These are phyloP conservation scores for Suillus spraguei DNA, from an alignment of 768 basidiomycete genomes.

Conservation along the genomic window DNA sequence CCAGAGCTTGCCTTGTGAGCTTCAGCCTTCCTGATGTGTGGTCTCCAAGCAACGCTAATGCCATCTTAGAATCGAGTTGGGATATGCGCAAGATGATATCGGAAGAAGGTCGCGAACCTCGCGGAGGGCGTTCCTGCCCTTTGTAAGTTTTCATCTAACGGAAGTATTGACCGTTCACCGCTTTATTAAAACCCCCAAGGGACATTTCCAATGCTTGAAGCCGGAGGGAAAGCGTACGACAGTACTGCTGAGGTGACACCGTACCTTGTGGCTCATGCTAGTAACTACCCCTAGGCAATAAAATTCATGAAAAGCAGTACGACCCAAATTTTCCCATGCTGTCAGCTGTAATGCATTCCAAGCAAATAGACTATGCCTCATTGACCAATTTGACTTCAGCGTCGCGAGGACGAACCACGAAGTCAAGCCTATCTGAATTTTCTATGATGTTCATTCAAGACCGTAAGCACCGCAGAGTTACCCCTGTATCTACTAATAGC, in stretches of 20 bases:
- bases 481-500: neutral
- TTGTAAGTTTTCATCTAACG: constrained; percentile 23
- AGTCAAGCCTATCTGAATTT: constrained; percentile 31
- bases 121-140: constrained; percentile 46
- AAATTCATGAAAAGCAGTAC: constrained; percentile 45
- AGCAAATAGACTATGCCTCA: neutral
- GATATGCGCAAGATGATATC: constrained; percentile 38
- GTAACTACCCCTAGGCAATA: constrained; percentile 31
- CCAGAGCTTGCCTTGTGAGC: constrained; percentile 46
- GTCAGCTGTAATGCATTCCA: constrained; percentile 33
- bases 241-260: constrained; percentile 43
- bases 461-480: constrained; percentile 38
- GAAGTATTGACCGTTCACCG: neutral
- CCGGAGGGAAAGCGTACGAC: constrained; percentile 38
- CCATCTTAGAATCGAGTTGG: constrained; percentile 44
- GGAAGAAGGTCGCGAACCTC: constrained; percentile 41
- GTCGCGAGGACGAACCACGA: constrained; percentile 49
- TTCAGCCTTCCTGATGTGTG: neutral
- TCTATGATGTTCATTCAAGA: constrained; percentile 37
- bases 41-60: neutral
- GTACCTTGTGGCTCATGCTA: constrained; percentile 43
- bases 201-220: constrained; percentile 45
- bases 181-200: constrained; percentile 42
- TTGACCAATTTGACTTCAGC: constrained; percentile 28
- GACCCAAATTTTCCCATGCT: constrained; percentile 57